phyloP scores from a whole-genome alignment of 2,329 filamentous ascomycete genomes.

The Fusarium nygamai region DNA sequence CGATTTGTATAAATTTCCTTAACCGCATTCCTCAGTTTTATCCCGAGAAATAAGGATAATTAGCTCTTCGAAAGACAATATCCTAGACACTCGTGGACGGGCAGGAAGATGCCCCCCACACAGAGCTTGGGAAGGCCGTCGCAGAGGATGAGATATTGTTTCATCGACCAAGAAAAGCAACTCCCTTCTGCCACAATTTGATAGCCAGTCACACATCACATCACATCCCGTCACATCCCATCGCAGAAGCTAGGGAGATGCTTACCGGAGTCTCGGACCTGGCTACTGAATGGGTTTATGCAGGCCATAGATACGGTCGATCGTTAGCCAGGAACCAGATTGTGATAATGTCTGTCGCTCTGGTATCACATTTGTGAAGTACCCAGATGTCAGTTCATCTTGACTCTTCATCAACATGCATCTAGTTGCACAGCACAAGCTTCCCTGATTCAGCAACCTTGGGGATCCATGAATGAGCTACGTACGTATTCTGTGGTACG shows the following conservation, averaged over 20 bases:
- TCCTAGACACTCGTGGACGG: not conserved
- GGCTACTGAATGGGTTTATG: slow-evolving; percentile 26
- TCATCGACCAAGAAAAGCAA: slow-evolving; percentile 21
- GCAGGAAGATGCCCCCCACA: slow-evolving; percentile 14
- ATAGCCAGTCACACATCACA: not conserved
- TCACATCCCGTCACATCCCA: not conserved
- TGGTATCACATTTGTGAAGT: slow-evolving; percentile 3
- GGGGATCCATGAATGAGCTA: not conserved
- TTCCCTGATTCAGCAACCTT: not conserved
- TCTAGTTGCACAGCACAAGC: not conserved
- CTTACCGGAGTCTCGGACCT: slow-evolving; percentile 28
- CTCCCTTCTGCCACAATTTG: slow-evolving; percentile 4
- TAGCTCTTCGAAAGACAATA: not conserved
- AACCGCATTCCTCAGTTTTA: slow-evolving; percentile 28
- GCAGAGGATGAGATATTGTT: slow-evolving; percentile 25
- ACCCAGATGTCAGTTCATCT: not conserved
- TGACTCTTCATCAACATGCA: not conserved
- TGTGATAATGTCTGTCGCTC: slow-evolving; percentile 4
- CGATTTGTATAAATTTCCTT: slow-evolving; percentile 1
- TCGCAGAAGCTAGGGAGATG: not conserved
- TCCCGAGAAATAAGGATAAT: not conserved
- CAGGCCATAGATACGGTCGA: slow-evolving; percentile 25
- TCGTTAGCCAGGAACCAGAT: slow-evolving; percentile 30
- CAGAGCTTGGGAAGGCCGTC: slow-evolving; percentile 3
- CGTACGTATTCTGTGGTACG: not conserved